Conservation (phyloP, 768 basidiomycete genomes). For the Goffeauzyma gilvescens region DNA sequence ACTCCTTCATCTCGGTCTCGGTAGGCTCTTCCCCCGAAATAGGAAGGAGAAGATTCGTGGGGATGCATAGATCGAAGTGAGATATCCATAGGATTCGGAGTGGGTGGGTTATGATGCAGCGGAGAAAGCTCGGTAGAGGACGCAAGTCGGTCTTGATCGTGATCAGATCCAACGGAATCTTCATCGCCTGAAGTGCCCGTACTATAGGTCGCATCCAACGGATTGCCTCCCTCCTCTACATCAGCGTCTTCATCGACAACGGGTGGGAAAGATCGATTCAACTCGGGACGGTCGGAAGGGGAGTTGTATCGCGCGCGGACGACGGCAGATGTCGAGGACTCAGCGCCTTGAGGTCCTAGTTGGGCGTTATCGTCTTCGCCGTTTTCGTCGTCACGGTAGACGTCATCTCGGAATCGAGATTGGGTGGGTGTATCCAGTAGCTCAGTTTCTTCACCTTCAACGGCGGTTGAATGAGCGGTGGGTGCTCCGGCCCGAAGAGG, state of each 20-base stretch:
- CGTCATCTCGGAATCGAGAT: no score
- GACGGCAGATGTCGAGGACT: no score
- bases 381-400: no score
- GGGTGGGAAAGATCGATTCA: constrained; percentile 7
- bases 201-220: not conserved
- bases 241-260: not conserved
- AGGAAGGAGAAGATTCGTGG: constrained; percentile 13
- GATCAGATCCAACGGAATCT: not conserved
- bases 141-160: not conserved
- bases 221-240: not conserved
- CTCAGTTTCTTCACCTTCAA: no score
- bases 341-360: no score
- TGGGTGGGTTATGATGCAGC: constrained; percentile 34
- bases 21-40: constrained; percentile 21
- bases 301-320: constrained; percentile 33
- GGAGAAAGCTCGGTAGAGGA: constrained; percentile 12
- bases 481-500: constrained; percentile 38
- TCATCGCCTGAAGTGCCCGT: not conserved
- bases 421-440: no score
- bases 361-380: no score
- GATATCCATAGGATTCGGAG: constrained; percentile 35
- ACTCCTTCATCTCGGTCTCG: constrained; percentile 10
- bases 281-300: constrained; percentile 5
- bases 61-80: constrained; percentile 31
- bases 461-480: no score